phyloP scores from a whole-genome alignment of 768 basidiomycete genomes.

The Lactifluus hygrophoroides region DNA sequence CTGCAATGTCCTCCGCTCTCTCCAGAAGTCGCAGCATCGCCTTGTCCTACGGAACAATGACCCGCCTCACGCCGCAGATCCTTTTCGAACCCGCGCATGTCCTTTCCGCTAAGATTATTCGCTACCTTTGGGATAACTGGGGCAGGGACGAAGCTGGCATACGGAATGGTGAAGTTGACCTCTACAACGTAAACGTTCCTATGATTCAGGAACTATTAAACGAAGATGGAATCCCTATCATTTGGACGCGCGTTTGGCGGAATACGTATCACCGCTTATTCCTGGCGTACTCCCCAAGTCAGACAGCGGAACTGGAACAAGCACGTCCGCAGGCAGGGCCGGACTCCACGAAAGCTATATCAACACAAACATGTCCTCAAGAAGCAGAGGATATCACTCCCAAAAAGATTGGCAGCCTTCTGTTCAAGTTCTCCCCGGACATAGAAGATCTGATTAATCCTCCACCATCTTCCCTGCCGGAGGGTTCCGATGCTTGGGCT shows the following conservation, averaged over 20 bases:
- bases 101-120: slow-evolving; percentile 57
- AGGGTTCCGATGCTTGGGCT: slow-evolving; percentile 80
- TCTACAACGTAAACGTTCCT: slow-evolving; percentile 86
- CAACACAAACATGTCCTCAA: not conserved
- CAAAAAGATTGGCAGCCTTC: slow-evolving; percentile 28
- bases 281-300: slow-evolving; percentile 32
- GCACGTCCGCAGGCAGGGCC: slow-evolving; percentile 35
- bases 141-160: slow-evolving; percentile 55
- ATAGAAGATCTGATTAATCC: slow-evolving; percentile 63
- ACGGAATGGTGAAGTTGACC: slow-evolving; percentile 58
- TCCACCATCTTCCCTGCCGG: slow-evolving; percentile 46
- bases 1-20: slow-evolving; percentile 73
- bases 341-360: slow-evolving; percentile 30
- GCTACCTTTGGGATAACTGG: slow-evolving; percentile 79
- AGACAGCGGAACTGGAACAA: slow-evolving; percentile 20
- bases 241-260: slow-evolving; percentile 80
- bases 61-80: slow-evolving; percentile 38
- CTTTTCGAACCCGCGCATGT: slow-evolving; percentile 66
- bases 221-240: slow-evolving; percentile 53
- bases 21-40: slow-evolving; percentile 68
- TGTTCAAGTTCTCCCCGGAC: slow-evolving; percentile 72
- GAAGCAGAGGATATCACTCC: not conserved
- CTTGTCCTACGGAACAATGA: slow-evolving; percentile 78
- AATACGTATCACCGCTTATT: slow-evolving; percentile 80
- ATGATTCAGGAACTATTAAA: slow-evolving; percentile 57